Evolutionary conservation across 2,329 filamentous ascomycete genomes (phyloP).

Genomic region (Apiospora pterosperma): DNA sequence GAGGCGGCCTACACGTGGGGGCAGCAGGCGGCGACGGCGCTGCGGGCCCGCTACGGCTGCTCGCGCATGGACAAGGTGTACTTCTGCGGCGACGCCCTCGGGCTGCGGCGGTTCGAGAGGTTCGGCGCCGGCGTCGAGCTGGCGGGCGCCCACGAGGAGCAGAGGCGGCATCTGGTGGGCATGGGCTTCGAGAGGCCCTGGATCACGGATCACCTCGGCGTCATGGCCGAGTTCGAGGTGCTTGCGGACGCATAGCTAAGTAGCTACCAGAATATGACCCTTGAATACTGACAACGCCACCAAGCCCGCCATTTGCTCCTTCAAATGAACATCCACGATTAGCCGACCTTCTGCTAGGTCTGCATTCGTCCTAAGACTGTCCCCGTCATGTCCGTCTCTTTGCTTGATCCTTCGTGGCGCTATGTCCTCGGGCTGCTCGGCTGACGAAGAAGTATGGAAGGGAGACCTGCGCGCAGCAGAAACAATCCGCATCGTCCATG

Average conservation of each 20-base stretch:
- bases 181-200: conserved; percentile 36
- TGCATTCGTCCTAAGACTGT: too few relatives aligned
- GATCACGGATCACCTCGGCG: conserved; percentile 47
- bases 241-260: too few relatives aligned
- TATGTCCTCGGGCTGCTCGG: conserved; percentile 2
- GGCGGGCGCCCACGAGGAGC: conserved; percentile 16
- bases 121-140: conserved; percentile 44
- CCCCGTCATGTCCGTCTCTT: not conserved
- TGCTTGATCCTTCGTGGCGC: not conserved
- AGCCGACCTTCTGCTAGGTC: too few relatives aligned
- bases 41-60: conserved; percentile 40
- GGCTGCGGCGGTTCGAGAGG: conserved; percentile 33
- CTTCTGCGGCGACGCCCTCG: conserved; percentile 22
- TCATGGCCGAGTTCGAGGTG: conserved; percentile 29
- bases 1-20: conserved; percentile 53
- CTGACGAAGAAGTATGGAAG: conserved; percentile 18
- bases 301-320: too few relatives aligned
- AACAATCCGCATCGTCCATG: conserved; percentile 32
- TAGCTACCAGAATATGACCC: too few relatives aligned
- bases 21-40: conserved; percentile 39
- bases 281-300: too few relatives aligned
- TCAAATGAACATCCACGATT: too few relatives aligned
- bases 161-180: conserved; percentile 1
- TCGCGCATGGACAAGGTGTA: conserved; percentile 51
- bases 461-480: too few relatives aligned